Evolutionary conservation across 2,329 filamentous ascomycete genomes (phyloP), one percentile per base, ranked within the genome.

Genomic region (Penicillium sclerotigenum): DNA sequence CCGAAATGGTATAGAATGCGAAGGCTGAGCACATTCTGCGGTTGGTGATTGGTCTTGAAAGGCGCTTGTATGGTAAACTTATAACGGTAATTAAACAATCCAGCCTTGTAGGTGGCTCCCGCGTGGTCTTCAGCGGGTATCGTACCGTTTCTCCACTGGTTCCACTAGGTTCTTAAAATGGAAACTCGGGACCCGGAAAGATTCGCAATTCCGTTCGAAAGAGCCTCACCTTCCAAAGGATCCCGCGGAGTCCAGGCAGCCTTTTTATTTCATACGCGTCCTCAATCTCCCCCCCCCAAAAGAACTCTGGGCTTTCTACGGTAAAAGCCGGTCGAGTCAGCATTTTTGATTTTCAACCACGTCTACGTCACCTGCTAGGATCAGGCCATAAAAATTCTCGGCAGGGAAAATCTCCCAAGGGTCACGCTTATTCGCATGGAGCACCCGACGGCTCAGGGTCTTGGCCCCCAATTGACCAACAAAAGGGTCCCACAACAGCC

Each of bases 11-110:
- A 59, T 60, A 48, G 54, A 28, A 34, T 40, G 56, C 41, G 57
- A 64, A 58, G 63, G 63, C 62, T 63, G 62, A 64, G 62, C 54
- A 57, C 52, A 45, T 48, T 58, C 46, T 47, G 8, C 28, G 3
- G 8, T 2, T 5, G 16, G 2, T 60, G 56, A 64, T 62, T 64
- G 60, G 61, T 5, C n/a, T 11, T 37, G 10, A 29, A 40, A 28
- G 22, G 20, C 11, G 20, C 22, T 31, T 31, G 42, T 46, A 52
- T 49, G 28, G 52, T 55, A 38, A 55, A 22, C 2, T 1, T 2
- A n/a, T 38, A n/a, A 38, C 48, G 5, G 38, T 34, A 56, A 40
- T 33, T 45, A 33, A 42, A 24, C 16, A n/a, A 2, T 5, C 26
- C 37, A 45, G 24, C 31, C 40, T 31, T 55, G 26, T 16, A 36